Evolutionary conservation across 768 basidiomycete genomes (phyloP).

Genomic region (Plicaturopsis crispa): DNA sequence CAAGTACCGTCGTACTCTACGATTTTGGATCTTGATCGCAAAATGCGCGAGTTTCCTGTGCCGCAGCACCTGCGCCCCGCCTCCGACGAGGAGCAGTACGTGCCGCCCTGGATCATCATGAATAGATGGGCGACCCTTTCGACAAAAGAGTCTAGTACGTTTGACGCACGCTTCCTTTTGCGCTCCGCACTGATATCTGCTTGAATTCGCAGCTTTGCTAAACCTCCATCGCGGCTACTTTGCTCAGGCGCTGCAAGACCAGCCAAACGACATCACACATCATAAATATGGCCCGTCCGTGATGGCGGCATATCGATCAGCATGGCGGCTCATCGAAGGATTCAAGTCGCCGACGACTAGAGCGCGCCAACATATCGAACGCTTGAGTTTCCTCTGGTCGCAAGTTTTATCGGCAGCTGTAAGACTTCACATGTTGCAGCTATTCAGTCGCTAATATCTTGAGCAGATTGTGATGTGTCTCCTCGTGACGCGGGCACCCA

Average conservation of each 20-base stretch:
- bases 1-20: constrained; percentile 42
- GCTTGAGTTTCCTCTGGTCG: constrained; percentile 56
- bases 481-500: constrained; percentile 41
- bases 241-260: constrained; percentile 56
- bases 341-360: constrained; percentile 33
- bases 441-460: not conserved
- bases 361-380: constrained; percentile 32
- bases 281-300: constrained; percentile 66
- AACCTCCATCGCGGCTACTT: constrained; percentile 65
- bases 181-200: constrained; percentile 1
- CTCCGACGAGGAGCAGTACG: constrained; percentile 8
- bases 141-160: constrained; percentile 43
- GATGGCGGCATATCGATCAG: constrained; percentile 64
- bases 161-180: not conserved
- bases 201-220: constrained; percentile 36
- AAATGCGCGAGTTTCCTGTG: constrained; percentile 52
- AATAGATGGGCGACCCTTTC: constrained; percentile 37
- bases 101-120: constrained; percentile 21
- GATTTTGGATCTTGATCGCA: constrained; percentile 52
- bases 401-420: constrained; percentile 60
- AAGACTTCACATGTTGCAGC: constrained; percentile 15
- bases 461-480: constrained; percentile 53
- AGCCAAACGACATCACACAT: constrained; percentile 44
- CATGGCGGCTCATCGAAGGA: constrained; percentile 54
- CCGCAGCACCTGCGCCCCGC: constrained; percentile 37